Percentiles rank a stretch among this genome's conserved stretches.
Evolutionary conservation across 1,284 basidiomycete species (phyloP).

Genomic region (Tilletia walkeri): DNA sequence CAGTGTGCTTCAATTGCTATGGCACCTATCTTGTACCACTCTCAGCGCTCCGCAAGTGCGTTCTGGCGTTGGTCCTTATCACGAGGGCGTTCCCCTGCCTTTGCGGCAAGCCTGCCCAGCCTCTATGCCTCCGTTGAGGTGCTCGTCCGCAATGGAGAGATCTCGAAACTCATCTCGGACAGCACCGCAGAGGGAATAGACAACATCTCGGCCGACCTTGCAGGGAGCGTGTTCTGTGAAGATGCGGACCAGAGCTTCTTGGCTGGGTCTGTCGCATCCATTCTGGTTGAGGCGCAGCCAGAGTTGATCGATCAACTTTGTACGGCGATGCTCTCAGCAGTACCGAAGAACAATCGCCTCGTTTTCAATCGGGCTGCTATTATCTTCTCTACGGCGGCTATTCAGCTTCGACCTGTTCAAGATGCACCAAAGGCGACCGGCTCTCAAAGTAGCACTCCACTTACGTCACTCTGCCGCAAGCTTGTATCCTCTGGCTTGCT

Average conservation of each 20-base stretch:
- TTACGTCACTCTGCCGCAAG: background rate
- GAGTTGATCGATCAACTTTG: constrained; percentile 38
- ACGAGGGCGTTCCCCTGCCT: no score
- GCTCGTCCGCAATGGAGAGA: no score
- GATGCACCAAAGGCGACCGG: background rate
- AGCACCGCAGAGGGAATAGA: no score
- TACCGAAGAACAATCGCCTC: constrained; percentile 8
- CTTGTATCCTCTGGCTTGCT: constrained; percentile 27
- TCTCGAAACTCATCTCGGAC: no score
- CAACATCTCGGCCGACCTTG: no score
- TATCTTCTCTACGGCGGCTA: background rate
- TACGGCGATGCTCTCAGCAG: constrained; percentile 24
- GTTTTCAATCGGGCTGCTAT: background rate
- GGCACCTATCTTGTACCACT: no score
- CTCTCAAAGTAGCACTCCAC: constrained; percentile 5
- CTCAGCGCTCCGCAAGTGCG: no score
- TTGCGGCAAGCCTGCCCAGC: background rate
- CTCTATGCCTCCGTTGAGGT: constrained; percentile 3
- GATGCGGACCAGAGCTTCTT: background rate
- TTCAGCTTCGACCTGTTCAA: background rate
- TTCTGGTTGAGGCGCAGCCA: constrained; percentile 35
- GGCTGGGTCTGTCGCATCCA: background rate
- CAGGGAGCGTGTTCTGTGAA: background rate
- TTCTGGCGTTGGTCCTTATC: no score
- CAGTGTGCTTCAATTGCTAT: no score